These are phyloP conservation scores for Candida ipomoeae DNA, from an alignment of 805 yeast genomes.

Conservation along the genomic window DNA sequence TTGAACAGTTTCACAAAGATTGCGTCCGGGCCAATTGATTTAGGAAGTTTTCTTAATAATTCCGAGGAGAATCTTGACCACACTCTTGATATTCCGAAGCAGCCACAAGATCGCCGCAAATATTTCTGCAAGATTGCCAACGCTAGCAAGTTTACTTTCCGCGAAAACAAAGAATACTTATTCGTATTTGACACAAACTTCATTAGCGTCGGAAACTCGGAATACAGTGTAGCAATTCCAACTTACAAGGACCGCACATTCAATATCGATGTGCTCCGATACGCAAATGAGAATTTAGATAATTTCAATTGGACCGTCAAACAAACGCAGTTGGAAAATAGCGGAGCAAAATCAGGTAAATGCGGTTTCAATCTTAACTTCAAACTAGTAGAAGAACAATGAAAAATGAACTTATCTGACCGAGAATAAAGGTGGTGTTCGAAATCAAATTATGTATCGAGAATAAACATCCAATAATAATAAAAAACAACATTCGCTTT, in stretches of 20 bases:
- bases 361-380: conserved; percentile 37
- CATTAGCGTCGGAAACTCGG: conserved; percentile 46
- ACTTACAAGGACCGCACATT: conserved; percentile 41
- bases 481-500: too few species aligned
- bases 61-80: conserved; percentile 23
- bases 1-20: conserved; percentile 53
- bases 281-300: conserved; percentile 41
- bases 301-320: conserved; percentile 47
- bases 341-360: conserved; percentile 33
- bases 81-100: conserved; percentile 31
- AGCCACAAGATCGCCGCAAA: conserved; percentile 30
- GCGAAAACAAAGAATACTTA: conserved; percentile 34
- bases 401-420: background rate
- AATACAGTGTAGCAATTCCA: conserved; percentile 51
- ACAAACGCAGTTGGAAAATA: conserved; percentile 10
- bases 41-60: background rate
- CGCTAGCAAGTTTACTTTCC: conserved; percentile 40
- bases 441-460: background rate
- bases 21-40: conserved; percentile 19
- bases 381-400: conserved; percentile 31
- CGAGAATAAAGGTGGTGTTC: background rate
- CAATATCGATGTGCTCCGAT: conserved; percentile 39
- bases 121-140: conserved; percentile 38
- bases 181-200: conserved; percentile 55
- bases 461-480: too few species aligned